These are phyloP conservation scores for Saccharomyces eubayanus DNA, from an alignment of 805 yeast species.

Conservation along the genomic window DNA sequence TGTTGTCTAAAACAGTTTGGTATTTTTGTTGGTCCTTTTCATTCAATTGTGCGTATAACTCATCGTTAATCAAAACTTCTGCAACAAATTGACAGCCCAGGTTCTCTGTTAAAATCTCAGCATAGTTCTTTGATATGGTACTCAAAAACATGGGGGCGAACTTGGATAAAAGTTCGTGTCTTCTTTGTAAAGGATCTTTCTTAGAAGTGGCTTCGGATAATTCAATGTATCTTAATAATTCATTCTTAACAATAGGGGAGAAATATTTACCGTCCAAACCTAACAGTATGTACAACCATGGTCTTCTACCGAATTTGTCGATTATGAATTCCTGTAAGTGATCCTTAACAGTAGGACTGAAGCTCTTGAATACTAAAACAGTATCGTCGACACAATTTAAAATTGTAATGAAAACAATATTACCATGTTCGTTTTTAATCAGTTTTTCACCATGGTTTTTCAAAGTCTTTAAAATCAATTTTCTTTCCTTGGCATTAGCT, in stretches of 20 bases:
- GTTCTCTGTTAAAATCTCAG: constrained; percentile 52
- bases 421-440: constrained; percentile 80
- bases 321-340: constrained; percentile 48
- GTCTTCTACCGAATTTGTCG: constrained; percentile 80
- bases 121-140: constrained; percentile 43
- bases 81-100: constrained; percentile 77
- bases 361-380: constrained; percentile 66
- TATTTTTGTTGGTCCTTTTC: constrained; percentile 32
- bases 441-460: constrained; percentile 69
- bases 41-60: constrained; percentile 33
- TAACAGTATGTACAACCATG: constrained; percentile 68
- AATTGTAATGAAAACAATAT: constrained; percentile 65
- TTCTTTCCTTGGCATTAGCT: constrained; percentile 90
- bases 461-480: constrained; percentile 60
- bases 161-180: constrained; percentile 54
- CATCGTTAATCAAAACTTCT: constrained; percentile 60
- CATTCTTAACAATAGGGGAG: constrained; percentile 58
- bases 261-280: constrained; percentile 80
- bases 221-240: constrained; percentile 51
- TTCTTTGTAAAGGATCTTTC: constrained; percentile 72
- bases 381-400: constrained; percentile 92
- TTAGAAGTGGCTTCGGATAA: constrained; percentile 66
- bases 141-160: constrained; percentile 61
- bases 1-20: constrained; percentile 44
- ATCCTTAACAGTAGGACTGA: constrained; percentile 42